Evolutionary conservation across 768 basidiomycete genomes (phyloP).

Genomic region (Pholiota microspora): DNA sequence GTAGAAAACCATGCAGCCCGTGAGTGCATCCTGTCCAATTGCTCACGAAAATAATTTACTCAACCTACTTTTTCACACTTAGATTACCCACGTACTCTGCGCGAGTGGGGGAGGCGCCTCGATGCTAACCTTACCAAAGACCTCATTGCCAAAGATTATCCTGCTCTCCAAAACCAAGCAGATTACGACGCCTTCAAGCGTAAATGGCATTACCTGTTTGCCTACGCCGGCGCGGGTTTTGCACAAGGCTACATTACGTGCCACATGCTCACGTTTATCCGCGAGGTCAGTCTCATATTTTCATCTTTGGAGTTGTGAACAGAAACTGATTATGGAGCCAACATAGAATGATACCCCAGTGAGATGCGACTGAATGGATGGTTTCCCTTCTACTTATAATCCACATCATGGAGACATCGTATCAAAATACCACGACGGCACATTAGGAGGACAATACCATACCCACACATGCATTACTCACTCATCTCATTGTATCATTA

Average conservation of each 20-base stretch:
- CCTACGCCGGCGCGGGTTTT: slow-evolving; percentile 79
- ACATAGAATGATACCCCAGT: slow-evolving; percentile 48
- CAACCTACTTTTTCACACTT: neutral
- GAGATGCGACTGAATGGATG: slow-evolving; percentile 41
- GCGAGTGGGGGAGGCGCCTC: slow-evolving; percentile 85
- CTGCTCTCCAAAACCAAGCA: slow-evolving; percentile 48
- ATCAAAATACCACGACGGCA: neutral
- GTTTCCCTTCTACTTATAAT: neutral
- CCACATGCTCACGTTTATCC: slow-evolving; percentile 77
- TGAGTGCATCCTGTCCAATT: slow-evolving; percentile 31
- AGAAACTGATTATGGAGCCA: neutral
- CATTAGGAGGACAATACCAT: slow-evolving; percentile 5
- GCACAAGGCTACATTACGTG: slow-evolving; percentile 80
- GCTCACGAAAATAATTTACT: neutral
- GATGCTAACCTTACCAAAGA: slow-evolving; percentile 63
- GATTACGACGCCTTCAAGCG: slow-evolving; percentile 73
- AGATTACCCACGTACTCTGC: slow-evolving; percentile 90
- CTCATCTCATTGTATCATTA: slow-evolving; percentile 16
- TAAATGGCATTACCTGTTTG: slow-evolving; percentile 84
- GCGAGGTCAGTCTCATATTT: slow-evolving; percentile 43
- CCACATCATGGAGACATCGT: slow-evolving; percentile 2
- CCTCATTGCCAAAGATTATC: slow-evolving; percentile 55
- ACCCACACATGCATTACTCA: slow-evolving; percentile 7
- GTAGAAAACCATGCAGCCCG: slow-evolving; percentile 85
- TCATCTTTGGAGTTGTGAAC: neutral